Conservation (phyloP, 257 asterid species). For the Perilla frutescens region DNA sequence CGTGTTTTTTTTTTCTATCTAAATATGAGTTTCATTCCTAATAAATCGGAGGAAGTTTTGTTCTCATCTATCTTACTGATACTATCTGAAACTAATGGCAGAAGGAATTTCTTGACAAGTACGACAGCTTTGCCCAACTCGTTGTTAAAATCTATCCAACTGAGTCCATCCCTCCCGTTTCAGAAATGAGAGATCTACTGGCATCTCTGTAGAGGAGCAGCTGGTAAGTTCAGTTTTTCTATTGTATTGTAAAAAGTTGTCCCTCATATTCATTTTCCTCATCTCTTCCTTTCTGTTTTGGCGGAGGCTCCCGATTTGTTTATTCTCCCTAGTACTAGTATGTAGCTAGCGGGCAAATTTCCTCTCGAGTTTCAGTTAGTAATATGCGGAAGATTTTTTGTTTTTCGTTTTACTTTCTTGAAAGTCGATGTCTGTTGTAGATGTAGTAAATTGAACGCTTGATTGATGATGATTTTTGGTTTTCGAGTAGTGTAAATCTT, state of each 20-base stretch:
- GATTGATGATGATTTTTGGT: not conserved
- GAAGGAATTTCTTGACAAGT: conserved; percentile 98
- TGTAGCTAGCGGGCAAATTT: not conserved
- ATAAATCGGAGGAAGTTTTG: not conserved
- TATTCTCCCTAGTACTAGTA: conserved; percentile 22
- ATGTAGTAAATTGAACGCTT: conserved; percentile 17
- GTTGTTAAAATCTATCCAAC: conserved; percentile 81
- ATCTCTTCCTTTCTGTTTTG: not conserved
- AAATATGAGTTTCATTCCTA: not conserved
- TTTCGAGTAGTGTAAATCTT: conserved; percentile 9
- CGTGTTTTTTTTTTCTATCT: not conserved
- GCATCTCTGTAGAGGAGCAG: conserved; percentile 44
- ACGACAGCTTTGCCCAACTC: conserved; percentile 90
- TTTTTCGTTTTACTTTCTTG: not conserved
- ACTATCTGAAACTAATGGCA: conserved; percentile 46
- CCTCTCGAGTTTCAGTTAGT: conserved; percentile 22
- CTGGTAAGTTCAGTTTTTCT: conserved; percentile 3
- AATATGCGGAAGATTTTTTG: not conserved
- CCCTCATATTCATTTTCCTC: not conserved
- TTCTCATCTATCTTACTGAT: conserved; percentile 27
- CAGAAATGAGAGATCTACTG: conserved; percentile 62
- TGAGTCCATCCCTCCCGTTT: conserved; percentile 78
- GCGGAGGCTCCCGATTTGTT: conserved; percentile 21
- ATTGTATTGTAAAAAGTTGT: conserved; percentile 24
- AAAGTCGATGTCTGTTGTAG: conserved; percentile 19